phyloP scores from a whole-genome alignment of 139 green algal genomes.

The Chlorella sp. region DNA sequence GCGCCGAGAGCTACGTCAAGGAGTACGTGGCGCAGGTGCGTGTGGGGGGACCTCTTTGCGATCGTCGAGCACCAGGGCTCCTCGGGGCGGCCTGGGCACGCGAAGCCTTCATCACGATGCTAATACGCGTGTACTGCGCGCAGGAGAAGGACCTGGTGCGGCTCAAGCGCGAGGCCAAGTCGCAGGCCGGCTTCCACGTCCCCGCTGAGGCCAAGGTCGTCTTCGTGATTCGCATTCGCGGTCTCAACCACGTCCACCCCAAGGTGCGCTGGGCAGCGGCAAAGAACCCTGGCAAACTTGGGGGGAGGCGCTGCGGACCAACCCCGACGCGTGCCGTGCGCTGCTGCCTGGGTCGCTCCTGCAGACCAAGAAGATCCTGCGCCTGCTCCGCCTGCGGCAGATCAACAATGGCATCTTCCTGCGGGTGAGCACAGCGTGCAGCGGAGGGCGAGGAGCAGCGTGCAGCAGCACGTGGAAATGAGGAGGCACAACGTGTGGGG shows the following conservation, averaged over 20 bases:
- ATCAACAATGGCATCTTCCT: conserved; percentile 99
- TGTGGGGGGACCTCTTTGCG: too few relatives aligned
- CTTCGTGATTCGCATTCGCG: conserved; percentile 95
- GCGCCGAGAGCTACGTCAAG: conserved; percentile 95
- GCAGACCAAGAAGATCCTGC: conserved; percentile 95
- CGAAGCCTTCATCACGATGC: too few relatives aligned
- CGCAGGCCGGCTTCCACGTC: conserved; percentile 90
- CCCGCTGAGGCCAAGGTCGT: conserved; percentile 90
- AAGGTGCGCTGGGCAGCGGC: conserved; percentile 42
- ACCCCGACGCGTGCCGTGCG: background rate
- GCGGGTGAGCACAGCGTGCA: conserved; percentile 55
- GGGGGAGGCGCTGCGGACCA: background rate
- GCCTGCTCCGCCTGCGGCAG: conserved; percentile 95
- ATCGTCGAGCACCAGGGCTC: too few relatives aligned
- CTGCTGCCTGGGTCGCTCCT: too few relatives aligned
- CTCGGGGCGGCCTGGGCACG: too few relatives aligned
- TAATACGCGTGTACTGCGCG: background rate
- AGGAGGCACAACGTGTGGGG: too few relatives aligned
- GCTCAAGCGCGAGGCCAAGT: conserved; percentile 87
- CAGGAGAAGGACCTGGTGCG: conserved; percentile 92
- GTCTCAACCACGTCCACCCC: conserved; percentile 95
- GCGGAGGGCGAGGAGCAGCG: too few relatives aligned
- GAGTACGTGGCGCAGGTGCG: conserved; percentile 64
- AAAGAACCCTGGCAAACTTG: background rate
- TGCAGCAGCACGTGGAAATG: too few relatives aligned